Percentiles rank a stretch among this genome's conserved stretches.
phyloP scores from a whole-genome alignment of 2,329 filamentous ascomycete genomes.

The Myotisia sp. region DNA sequence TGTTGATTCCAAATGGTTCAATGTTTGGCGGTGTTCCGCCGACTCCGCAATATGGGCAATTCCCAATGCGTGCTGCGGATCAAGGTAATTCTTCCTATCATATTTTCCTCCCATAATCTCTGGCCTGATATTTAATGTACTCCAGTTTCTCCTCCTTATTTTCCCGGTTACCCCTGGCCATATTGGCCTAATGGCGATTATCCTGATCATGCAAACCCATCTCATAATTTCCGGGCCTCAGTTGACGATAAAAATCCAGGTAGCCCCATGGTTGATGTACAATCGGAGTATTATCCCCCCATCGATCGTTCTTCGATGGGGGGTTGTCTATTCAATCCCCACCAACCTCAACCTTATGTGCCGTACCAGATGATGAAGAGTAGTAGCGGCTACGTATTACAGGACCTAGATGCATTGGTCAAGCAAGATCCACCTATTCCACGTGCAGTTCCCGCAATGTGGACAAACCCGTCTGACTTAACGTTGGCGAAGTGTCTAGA shows the following conservation, averaged over 20 bases:
- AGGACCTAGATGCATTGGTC: conserved; percentile 49
- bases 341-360: conserved; percentile 42
- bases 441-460: conserved; percentile 75
- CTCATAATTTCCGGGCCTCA: conserved; percentile 28
- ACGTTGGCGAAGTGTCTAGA: conserved; percentile 87
- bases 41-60: conserved; percentile 18
- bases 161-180: conserved; percentile 25
- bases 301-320: conserved; percentile 44
- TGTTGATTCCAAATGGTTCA: conserved; percentile 22
- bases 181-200: conserved; percentile 24
- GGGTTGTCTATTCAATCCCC: conserved; percentile 42
- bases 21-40: conserved; percentile 21
- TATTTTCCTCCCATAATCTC: conserved; percentile 25
- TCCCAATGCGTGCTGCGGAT: conserved; percentile 19
- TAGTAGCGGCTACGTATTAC: conserved; percentile 31
- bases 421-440: conserved; percentile 72
- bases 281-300: conserved; percentile 45
- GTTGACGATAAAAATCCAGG: conserved; percentile 37
- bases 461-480: conserved; percentile 67
- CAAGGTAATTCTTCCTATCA: conserved; percentile 19
- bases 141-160: conserved; percentile 18
- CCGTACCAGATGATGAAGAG: conserved; percentile 35
- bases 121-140: conserved; percentile 24
- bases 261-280: conserved; percentile 50
- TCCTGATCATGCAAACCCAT: conserved; percentile 23